Base-by-base conservation (phyloP, 202 grass and related monocot species). In the Carex sylvatica region DNA sequence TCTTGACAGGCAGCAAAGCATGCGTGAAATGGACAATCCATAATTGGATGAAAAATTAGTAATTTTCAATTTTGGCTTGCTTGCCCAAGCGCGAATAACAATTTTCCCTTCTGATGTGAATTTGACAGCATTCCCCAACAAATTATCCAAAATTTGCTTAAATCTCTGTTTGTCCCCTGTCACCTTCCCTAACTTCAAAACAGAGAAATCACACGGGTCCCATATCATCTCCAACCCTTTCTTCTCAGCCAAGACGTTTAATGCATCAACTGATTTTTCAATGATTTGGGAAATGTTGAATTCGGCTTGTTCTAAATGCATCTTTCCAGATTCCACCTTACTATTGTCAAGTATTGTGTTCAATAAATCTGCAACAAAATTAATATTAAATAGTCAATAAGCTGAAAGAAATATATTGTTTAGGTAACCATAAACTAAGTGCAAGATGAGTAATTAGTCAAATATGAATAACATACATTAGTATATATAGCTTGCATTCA, bases 71-170 rank as follows among this genome's bases (percentile, higher is more conserved):
- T 82, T 88, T 4, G 92, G 86, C 22, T 84, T 72, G 18, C 83
- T 94, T n/a, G 92, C 90, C 95, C 92, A 94, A 11, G 84, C 86
- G 4, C 90, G 85, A 42, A 98, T 67, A 20, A 91, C 11, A 53
- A 98, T 64, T 14, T 88, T 85, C 0, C 90, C 95, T 7, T 93
- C 80, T 0, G 74, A 56, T 54, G 92, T 98, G 80, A 98, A 98
- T 83, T 98, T 98, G 46, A 98, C 80, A 9, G 95, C 90, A 22
- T 98, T 98, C 19, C 95, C 88, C 3, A 98, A 88, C n/a, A 98
- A 9, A 78, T 94, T 98, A 85, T 98, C 92, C 0, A 94, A 60
- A 31, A 94, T 87, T 38, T 95, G 95, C 51, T 93, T 95, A 61
- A 95, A 65, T 4, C 87, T 70, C 53, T 80, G 88, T 62, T 79